Base-by-base conservation (phyloP, 2,329 filamentous ascomycete genomes). In the Colletotrichum plurivorum region DNA sequence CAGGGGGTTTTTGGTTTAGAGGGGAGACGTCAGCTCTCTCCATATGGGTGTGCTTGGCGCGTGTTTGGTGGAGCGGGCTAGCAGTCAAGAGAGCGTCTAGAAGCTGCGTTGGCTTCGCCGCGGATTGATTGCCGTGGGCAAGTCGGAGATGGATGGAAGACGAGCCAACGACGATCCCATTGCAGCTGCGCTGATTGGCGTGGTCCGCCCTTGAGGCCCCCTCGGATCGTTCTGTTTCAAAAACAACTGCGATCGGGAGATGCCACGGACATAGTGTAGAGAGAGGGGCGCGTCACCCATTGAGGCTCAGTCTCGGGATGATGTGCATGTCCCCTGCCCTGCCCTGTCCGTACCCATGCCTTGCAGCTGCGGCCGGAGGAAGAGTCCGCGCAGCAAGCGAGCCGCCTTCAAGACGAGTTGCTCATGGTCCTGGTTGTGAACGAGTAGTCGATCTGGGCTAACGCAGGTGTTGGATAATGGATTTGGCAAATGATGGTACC, bases 301-400 rank as follows among this genome's bases (percentile, higher is more conserved):
- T 66, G 66, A 69, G 66, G 66, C 66, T 69, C 66, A 66, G 66
- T 60, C 27, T 15, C 62, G 66, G 61, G 62, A 69, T 69, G 66
- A 66, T 69, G 66, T 69, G 62, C 66, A 69, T 66, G 49, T 66
- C 48, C 54, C 65, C 36, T 41, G 27, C 25, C 43, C 45, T 36
- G 31, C 18, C 55, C 10, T 27, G 22, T 7, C 27, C 39, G 12
- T 25, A 22, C 53, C 41, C 41, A 53, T 62, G 49, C 59, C 48
- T 60, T 54, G 59, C 59, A 62, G 59, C 59, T 54, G 39, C 59
- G 51, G 20, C 13, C 13, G 41, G 41, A 43, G 13, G 15, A 43
- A 43, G 41, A 41, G 27, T n/a, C 52, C 16, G 52, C 36, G 41
- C 12, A 13, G 31, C 10, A 36, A 36, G 31, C 43, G 22, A 45